Evolutionary conservation across 2,329 filamentous ascomycete genomes (phyloP).

Genomic region (Pseudogymnoascus pannorum): DNA sequence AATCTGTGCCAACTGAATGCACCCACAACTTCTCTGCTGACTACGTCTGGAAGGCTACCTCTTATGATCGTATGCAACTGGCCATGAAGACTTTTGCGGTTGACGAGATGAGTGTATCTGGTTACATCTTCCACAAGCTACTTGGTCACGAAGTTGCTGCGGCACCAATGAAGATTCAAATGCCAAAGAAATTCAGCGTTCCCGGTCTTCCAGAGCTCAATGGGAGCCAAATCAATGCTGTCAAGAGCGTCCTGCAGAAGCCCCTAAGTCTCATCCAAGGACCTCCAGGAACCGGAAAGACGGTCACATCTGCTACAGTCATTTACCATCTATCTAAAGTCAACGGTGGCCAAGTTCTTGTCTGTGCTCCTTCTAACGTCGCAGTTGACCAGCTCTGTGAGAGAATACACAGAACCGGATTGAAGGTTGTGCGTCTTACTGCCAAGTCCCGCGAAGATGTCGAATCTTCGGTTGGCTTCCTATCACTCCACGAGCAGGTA

Average conservation of each 20-base stretch:
- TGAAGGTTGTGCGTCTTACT: slow-evolving; percentile 97
- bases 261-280: slow-evolving; percentile 94
- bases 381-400: slow-evolving; percentile 97
- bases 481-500: slow-evolving; percentile 94
- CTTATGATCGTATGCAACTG: slow-evolving; percentile 97
- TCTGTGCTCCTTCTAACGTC: slow-evolving; percentile 96
- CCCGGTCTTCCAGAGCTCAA: slow-evolving; percentile 92
- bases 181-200: slow-evolving; percentile 95
- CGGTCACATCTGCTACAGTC: slow-evolving; percentile 95
- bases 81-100: slow-evolving; percentile 99
- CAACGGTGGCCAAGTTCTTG: slow-evolving; percentile 87
- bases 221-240: slow-evolving; percentile 89
- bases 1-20: slow-evolving; percentile 89
- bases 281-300: slow-evolving; percentile 95
- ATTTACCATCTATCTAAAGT: slow-evolving; percentile 97
- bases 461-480: slow-evolving; percentile 93
- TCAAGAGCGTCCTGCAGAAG: slow-evolving; percentile 89
- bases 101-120: slow-evolving; percentile 96
- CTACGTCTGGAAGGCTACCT: slow-evolving; percentile 99
- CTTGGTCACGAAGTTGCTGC: slow-evolving; percentile 91
- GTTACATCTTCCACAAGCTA: slow-evolving; percentile 96
- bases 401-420: slow-evolving; percentile 84
- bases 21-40: slow-evolving; percentile 97
- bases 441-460: slow-evolving; percentile 98
- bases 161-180: slow-evolving; percentile 88